Base-by-base conservation (phyloP, 169 alveolate genomes). In the Plasmodium vinckei region DNA sequence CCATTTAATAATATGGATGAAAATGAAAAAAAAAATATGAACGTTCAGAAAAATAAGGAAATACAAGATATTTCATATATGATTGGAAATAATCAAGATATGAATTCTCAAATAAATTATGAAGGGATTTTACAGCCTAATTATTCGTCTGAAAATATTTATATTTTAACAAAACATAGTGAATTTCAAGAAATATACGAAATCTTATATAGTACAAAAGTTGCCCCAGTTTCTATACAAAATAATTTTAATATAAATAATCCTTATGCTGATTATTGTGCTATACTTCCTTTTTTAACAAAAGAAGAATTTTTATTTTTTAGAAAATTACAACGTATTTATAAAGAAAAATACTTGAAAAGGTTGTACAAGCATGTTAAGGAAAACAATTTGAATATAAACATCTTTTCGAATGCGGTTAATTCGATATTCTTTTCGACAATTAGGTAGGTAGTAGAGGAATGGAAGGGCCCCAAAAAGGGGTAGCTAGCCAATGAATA, bases 221-320 rank as follows among this genome's bases (percentile, higher is more conserved):
- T 57, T 19, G 17, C 44, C n/a, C 91, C 89, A 5, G 60, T 61
- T 15, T 53, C 68, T 44, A 77, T 72, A 13, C 54, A 68, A 7
- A 49, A 27, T 7, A 87, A 27, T 13, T 86, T 93, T 39, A 90
- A 91, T 39, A 19, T 57, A 15, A 77, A 70, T 9, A 94, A 94
- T 57, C 96, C 96, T 9, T 94, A 89, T 64, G 73, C 69, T 10
- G 95, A 92, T 13, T 94, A 94, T 56, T 61, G 89, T 70, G 95
- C 94, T 63, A 23, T 94, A 4, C 73, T 94, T 5, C 96, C 96
- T n/a, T 92, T 94, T 70, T 67, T 94, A 15, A 92, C 91, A 1
- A 86, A 86, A 63, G 59, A 59, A 39, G 91, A 86, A 6, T 86
- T 86, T 69, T 17, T 53, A 15, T 23, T 86, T 21, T 7, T 86